These are phyloP conservation scores for Aquilaria agallochum DNA, from an alignment of 441 rosid species.

Conservation along the genomic window DNA sequence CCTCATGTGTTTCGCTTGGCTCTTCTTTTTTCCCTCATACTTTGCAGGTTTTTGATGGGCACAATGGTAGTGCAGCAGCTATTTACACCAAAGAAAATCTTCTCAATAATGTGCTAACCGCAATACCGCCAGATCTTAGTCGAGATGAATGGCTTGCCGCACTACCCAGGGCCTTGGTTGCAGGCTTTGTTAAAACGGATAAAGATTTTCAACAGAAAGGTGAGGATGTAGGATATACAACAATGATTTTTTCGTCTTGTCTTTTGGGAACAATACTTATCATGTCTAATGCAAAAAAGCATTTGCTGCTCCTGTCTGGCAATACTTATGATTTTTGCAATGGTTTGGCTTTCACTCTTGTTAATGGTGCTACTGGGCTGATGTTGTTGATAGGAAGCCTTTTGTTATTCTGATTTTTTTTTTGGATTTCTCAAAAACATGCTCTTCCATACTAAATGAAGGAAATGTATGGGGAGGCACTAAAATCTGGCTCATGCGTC, in stretches of 20 bases:
- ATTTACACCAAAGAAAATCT: conserved; percentile 86
- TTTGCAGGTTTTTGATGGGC: conserved; percentile 92
- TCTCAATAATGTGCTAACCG: conserved; percentile 64
- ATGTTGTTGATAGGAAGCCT: too few species aligned
- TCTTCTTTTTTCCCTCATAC: neutral
- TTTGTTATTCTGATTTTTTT: too few species aligned
- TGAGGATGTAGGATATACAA: conserved; percentile 8
- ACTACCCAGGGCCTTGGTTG: conserved; percentile 88
- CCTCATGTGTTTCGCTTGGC: neutral
- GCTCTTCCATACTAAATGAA: too few species aligned
- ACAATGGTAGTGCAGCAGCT: conserved; percentile 92
- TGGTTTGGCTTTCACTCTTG: too few species aligned
- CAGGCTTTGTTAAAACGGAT: conserved; percentile 96
- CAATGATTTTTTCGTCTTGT: neutral
- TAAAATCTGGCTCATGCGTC: too few species aligned
- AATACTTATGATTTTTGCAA: too few species aligned
- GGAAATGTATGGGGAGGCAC: too few species aligned
- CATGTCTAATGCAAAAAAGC: too few species aligned
- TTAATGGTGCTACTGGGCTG: too few species aligned
- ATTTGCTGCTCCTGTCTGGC: too few species aligned
- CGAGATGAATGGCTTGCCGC: conserved; percentile 90
- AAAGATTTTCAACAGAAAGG: conserved; percentile 85
- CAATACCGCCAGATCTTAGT: conserved; percentile 74
- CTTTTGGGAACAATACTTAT: too few species aligned
- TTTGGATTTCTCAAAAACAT: too few species aligned